These are phyloP conservation scores for Didymella exigua DNA, from an alignment of 2,329 filamentous ascomycete species.

Conservation along the genomic window DNA sequence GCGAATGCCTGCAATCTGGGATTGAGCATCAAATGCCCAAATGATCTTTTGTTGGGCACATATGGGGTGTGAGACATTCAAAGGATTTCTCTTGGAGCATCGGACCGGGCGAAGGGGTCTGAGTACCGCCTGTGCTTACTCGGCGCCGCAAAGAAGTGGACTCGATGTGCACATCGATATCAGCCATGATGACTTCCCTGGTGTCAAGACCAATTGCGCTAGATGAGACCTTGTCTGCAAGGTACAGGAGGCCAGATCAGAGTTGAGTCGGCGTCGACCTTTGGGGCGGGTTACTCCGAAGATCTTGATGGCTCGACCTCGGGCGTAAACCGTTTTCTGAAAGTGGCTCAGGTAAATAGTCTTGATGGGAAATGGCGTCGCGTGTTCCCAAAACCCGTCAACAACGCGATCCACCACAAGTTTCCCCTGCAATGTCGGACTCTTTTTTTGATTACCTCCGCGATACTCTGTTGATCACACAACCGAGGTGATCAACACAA, in stretches of 20 bases:
- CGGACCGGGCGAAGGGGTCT: conserved; percentile 5
- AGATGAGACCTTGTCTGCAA: neutral
- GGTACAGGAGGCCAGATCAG: conserved; percentile 3
- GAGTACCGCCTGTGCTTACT: conserved; percentile 20
- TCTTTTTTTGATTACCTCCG: neutral
- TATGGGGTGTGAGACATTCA: neutral
- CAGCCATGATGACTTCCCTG: conserved; percentile 15
- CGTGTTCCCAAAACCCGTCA: conserved; percentile 12
- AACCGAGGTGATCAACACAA: conserved; percentile 15
- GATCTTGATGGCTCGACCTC: neutral
- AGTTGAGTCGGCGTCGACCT: conserved; percentile 2
- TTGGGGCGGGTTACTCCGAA: conserved; percentile 4
- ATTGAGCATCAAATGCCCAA: neutral
- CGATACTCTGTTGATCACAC: conserved; percentile 7
- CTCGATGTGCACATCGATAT: conserved; percentile 26
- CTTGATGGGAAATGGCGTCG: neutral
- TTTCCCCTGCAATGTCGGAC: conserved; percentile 15
- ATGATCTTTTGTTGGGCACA: conserved; percentile 7
- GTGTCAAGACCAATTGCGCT: neutral
- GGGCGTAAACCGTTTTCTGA: neutral
- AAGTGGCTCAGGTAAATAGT: neutral
- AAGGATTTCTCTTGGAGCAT: neutral
- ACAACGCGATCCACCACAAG: conserved; percentile 15
- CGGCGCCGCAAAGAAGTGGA: conserved; percentile 26
- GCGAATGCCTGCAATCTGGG: conserved; percentile 4